Conservation (phyloP, 106 monocot genomes). For the Platanthera guangdongensis region DNA sequence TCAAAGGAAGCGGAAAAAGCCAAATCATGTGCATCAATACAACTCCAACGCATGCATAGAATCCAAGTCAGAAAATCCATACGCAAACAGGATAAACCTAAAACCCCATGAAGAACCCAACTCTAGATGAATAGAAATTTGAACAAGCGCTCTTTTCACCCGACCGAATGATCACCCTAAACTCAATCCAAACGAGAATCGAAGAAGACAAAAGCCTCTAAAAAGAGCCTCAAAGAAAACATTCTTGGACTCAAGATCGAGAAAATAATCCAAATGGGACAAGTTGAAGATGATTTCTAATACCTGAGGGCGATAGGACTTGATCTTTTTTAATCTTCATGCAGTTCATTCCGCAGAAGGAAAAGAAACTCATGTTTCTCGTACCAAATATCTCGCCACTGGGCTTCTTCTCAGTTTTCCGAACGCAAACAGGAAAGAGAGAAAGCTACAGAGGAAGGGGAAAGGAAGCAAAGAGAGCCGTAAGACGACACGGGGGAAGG, state of each 20-base stretch:
- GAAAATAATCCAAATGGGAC: not conserved
- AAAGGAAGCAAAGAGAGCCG: not conserved
- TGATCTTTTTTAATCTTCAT: not conserved
- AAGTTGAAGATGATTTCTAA: slow-evolving; percentile 1
- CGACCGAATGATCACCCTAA: not conserved
- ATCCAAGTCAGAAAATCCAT: not conserved
- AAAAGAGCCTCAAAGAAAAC: not conserved
- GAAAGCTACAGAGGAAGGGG: not conserved
- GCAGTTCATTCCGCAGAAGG: not conserved
- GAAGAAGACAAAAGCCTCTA: not conserved
- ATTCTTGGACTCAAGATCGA: not conserved
- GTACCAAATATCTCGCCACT: not conserved
- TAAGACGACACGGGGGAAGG: not conserved
- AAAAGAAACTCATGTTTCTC: not conserved
- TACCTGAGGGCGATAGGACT: not conserved
- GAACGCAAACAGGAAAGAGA: not conserved
- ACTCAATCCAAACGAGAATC: not conserved
- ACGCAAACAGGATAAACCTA: not conserved
- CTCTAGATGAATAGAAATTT: not conserved
- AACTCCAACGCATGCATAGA: not conserved
- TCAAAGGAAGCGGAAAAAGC: not conserved
- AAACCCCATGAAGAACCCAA: not conserved
- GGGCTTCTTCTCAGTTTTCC: not conserved
- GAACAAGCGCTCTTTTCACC: not conserved
- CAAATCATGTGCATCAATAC: not conserved